Evolutionary conservation across 305 asterid genomes (phyloP), one percentile per base, ranked within the genome.

Genomic region (Solanum chacoense): DNA sequence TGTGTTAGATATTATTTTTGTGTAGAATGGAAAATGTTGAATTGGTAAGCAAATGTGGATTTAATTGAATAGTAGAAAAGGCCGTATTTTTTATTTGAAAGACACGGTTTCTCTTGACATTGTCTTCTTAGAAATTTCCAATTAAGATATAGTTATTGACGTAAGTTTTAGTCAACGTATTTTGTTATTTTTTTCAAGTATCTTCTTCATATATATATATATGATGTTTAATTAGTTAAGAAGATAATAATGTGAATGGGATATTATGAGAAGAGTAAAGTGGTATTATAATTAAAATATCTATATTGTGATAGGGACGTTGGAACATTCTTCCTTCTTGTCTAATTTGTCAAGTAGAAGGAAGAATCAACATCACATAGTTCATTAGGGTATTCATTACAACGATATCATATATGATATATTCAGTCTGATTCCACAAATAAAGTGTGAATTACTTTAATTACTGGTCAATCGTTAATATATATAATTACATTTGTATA

Each of bases 11-110:
- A 13, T 3, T 79, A 14, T 79, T 4, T 45, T 6, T 67, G 73
- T 76, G 83, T 37, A 8, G 63, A 7, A 26, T 34, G 76, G 72
- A 55, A 55, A 55, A 55, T 55, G n/a, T 55, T 7, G 67, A 88
- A 79, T 87, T 73, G 91, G 91, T 89, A 88, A 87, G 87, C 88
- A 42, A 77, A 24, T 28, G 86, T 28, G 55, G 73, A 28, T 45
- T 45, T 45, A 45, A 45, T 36, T 50, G 42, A 24, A 10, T 87
- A 73, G 34, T 50, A 50, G 20, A 31, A 11, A 22, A 38, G 29
- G 87, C 36, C 55, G 71, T 88, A 86, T 35, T 50, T 6, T 31
- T 6, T 26, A 14, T 28, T 73, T 72, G 11, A 8, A 26, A 32
- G 20, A 85, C 88, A 65, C 90, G 88, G 88, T 88, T 88, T 76